Evolutionary conservation across 108 stramenopile species (phyloP).

Genomic region (Aurantiochytrium sp.): DNA sequence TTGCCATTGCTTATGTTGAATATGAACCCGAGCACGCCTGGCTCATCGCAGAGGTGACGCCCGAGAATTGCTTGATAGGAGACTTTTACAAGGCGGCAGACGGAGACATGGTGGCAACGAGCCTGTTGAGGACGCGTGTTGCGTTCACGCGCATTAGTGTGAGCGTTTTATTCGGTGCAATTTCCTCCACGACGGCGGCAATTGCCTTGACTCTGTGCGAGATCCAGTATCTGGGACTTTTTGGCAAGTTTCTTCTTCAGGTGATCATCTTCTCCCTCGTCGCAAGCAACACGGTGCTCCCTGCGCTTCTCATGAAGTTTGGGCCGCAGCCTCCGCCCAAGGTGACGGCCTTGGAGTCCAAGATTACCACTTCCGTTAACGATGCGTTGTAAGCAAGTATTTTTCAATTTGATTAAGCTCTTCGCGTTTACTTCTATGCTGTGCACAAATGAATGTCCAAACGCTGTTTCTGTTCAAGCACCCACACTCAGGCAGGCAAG

Average conservation of each 20-base stretch:
- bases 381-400: too few relatives aligned
- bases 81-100: neutral
- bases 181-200: neutral
- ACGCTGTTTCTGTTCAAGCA: too few relatives aligned
- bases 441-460: too few relatives aligned
- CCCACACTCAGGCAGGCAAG: too few relatives aligned
- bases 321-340: neutral
- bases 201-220: neutral
- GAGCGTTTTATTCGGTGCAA: neutral
- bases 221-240: neutral
- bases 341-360: too few relatives aligned
- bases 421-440: too few relatives aligned
- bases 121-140: neutral
- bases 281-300: neutral
- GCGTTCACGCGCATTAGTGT: neutral
- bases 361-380: too few relatives aligned
- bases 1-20: slow-evolving; percentile 22
- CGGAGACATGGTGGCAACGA: neutral
- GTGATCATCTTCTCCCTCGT: neutral
- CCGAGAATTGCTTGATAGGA: neutral
- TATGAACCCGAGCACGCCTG: neutral
- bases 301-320: neutral
- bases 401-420: too few relatives aligned
- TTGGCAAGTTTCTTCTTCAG: neutral
- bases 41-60: neutral